Conservation (phyloP, 176 grass and related monocot genomes). For the Typha latifolia region DNA sequence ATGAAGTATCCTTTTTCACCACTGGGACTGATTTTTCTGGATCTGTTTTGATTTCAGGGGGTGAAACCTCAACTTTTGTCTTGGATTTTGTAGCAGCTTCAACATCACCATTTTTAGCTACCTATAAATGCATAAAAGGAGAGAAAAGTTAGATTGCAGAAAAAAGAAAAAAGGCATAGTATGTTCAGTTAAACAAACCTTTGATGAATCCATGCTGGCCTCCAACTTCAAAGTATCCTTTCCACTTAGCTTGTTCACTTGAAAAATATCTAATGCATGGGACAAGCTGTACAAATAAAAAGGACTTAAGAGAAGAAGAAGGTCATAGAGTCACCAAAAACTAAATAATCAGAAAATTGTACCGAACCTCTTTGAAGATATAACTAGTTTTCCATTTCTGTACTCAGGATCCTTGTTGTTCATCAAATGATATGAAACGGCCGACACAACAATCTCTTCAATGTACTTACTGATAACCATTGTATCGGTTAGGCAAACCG, state of each 20-base stretch:
- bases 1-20: slow-evolving; percentile 46
- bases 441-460: slow-evolving; percentile 72
- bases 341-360: background rate
- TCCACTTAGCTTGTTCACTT: slow-evolving; percentile 44
- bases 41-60: slow-evolving; percentile 45
- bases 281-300: slow-evolving; percentile 42
- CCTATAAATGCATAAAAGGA: slow-evolving; percentile 23
- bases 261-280: slow-evolving; percentile 69
- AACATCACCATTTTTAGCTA: slow-evolving; percentile 24
- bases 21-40: slow-evolving; percentile 34
- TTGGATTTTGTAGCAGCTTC: slow-evolving; percentile 41
- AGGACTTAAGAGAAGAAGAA: slow-evolving; percentile 18
- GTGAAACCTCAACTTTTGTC: slow-evolving; percentile 44
- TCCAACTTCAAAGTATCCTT: slow-evolving; percentile 52
- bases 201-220: slow-evolving; percentile 12
- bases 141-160: background rate
- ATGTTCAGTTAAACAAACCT: slow-evolving; percentile 27
- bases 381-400: slow-evolving; percentile 59
- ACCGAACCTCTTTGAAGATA: slow-evolving; percentile 63
- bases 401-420: slow-evolving; percentile 65
- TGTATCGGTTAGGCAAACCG: slow-evolving; percentile 62
- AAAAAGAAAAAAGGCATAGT: background rate
- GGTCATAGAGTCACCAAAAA: slow-evolving; percentile 10
- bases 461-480: slow-evolving; percentile 56
- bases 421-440: slow-evolving; percentile 85